Base-by-base conservation (phyloP, 2,329 filamentous ascomycete genomes). In the Clarireedia hainanense region DNA sequence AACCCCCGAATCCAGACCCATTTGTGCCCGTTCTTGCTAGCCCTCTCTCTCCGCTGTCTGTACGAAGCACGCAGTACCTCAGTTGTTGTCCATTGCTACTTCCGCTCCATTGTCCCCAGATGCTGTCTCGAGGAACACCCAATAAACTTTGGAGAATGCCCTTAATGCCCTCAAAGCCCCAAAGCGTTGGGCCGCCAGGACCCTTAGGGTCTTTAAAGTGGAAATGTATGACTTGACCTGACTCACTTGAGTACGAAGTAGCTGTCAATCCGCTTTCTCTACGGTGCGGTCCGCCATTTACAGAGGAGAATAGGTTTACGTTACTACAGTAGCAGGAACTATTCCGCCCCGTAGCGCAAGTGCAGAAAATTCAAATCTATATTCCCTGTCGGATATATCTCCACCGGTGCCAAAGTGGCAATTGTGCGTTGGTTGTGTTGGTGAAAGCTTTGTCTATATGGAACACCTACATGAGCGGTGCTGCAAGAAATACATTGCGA, bases 401-500 rank as follows among this genome's bases (percentile, higher is more conserved):
- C 30, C 30, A 34, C 30, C 12, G 30, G 3, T 34, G 30, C 30
- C 9, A 34, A 34, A 34, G 30, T 34, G 30, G 30, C 30, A 34
- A 34, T 34, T 9, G 30, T 34, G 30, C 30, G 30, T 34, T 34
- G 30, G 2, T 12, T 34, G 30, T 34, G 30, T 4, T 34, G 30
- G 9, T 34, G 30, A 12, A 34, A 12, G 30, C 30, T 34, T 34
- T 43, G 40, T 23, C 40, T 15, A 43, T 17, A 43, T 5, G 39
- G 34, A 54, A 49, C 43, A 54, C 45, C 42, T 37, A 54, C 45
- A 50, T 50, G 43, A 34, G 23, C 36, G 52, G 52, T 14, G 24
- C 52, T 54, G 52, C 52, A 54, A 54, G 45, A 40, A 49, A 49
- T 49, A 54, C 23, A 47, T 47, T 14, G 26, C 26, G 26, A 27